These are phyloP conservation scores for Quercus aquifolioides DNA, from an alignment of 306 rosid species.

Conservation along the genomic window DNA sequence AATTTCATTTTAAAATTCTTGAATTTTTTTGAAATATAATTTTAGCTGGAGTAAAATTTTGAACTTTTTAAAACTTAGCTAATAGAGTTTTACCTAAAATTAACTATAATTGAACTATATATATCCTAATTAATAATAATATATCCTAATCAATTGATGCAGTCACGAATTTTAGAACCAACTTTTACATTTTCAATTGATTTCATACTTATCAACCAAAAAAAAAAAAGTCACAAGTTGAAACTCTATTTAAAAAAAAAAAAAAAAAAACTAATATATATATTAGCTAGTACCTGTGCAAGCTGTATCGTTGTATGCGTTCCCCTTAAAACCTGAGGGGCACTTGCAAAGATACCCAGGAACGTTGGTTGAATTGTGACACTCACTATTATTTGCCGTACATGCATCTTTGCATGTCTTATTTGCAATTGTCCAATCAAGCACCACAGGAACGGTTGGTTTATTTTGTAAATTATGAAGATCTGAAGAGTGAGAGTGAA, in stretches of 20 bases:
- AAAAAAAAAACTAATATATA: too few species aligned
- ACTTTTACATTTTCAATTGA: too few species aligned
- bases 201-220: too few species aligned
- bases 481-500: accelerated
- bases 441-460: background rate
- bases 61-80: too few species aligned
- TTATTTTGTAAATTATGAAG: background rate
- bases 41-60: too few species aligned
- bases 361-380: background rate
- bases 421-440: constrained; percentile 42
- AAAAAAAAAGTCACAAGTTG: too few species aligned
- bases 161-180: too few species aligned
- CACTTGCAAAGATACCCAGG: constrained; percentile 36
- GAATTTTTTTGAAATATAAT: too few species aligned
- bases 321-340: constrained; percentile 31
- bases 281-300: constrained; percentile 23
- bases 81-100: too few species aligned
- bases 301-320: constrained; percentile 28
- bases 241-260: background rate
- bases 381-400: background rate
- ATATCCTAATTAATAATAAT: too few species aligned
- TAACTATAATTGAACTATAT: too few species aligned
- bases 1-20: too few species aligned
- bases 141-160: background rate
- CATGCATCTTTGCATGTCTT: constrained; percentile 17